These are phyloP conservation scores for Rhodamnia argentea DNA, from an alignment of 345 rosid genomes.

Conservation along the genomic window DNA sequence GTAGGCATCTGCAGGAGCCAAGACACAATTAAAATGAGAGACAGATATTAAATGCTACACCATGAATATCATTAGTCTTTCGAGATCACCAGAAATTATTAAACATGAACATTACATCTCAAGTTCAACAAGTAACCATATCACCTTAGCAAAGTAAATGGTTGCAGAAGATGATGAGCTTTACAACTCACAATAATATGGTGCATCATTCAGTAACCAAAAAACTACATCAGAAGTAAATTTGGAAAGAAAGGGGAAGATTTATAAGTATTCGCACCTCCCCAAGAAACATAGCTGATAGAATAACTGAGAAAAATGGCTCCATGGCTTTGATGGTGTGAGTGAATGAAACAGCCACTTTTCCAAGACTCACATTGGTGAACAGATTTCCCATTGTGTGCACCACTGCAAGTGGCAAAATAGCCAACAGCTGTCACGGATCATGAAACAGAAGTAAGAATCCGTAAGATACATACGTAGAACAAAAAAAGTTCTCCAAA, in stretches of 20 bases:
- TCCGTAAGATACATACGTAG: neutral
- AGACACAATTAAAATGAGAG: neutral
- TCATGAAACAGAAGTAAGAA: neutral
- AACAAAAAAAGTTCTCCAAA: neutral
- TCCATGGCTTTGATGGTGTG: slow-evolving; percentile 50
- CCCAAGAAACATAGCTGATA: slow-evolving; percentile 46
- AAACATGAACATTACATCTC: neutral
- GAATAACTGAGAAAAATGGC: slow-evolving; percentile 42
- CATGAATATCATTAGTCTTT: neutral
- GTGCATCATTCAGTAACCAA: neutral
- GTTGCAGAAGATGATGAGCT: neutral
- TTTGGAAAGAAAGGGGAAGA: neutral
- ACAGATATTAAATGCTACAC: neutral
- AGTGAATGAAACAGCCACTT: slow-evolving; percentile 47
- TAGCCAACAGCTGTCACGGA: slow-evolving; percentile 20
- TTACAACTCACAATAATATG: neutral
- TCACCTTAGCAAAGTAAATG: neutral
- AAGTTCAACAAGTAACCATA: neutral
- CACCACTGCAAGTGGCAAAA: slow-evolving; percentile 32
- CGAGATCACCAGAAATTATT: neutral
- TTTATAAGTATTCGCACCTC: slow-evolving; percentile 14
- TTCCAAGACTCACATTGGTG: slow-evolving; percentile 45
- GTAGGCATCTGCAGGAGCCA: slow-evolving; percentile 42
- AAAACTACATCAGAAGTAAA: neutral
- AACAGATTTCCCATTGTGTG: slow-evolving; percentile 33